These are phyloP conservation scores for Dissophora globulifera DNA, from an alignment of 192 early-diverging fungal species.

Conservation along the genomic window DNA sequence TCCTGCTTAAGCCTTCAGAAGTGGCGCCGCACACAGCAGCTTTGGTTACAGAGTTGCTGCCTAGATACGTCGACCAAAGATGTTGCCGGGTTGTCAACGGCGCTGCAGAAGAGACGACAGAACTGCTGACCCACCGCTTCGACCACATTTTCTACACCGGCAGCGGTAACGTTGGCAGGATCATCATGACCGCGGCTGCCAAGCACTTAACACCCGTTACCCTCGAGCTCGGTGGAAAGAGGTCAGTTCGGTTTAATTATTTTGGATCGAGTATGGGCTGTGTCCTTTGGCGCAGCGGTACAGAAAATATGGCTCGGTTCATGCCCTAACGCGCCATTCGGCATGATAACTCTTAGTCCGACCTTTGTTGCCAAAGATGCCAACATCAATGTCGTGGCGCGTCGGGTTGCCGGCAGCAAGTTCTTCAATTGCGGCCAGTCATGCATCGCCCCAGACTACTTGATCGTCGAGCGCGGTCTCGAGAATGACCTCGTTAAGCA, in stretches of 20 bases:
- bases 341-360: too few relatives aligned
- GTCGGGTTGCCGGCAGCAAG: conserved; percentile 85
- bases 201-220: conserved; percentile 89
- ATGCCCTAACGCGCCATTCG: too few relatives aligned
- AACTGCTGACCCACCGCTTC: conserved; percentile 79
- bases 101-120: conserved; percentile 76
- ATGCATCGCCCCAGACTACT: conserved; percentile 83
- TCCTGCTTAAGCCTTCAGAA: conserved; percentile 89
- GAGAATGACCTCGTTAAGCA: conserved; percentile 61
- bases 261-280: too few relatives aligned
- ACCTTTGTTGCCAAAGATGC: conserved; percentile 72
- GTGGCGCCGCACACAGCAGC: conserved; percentile 71
- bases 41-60: conserved; percentile 70
- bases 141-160: conserved; percentile 98
- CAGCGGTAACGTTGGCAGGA: conserved; percentile 78
- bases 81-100: conserved; percentile 81
- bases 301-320: too few relatives aligned
- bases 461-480: conserved; percentile 64
- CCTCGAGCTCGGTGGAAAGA: conserved; percentile 96
- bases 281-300: too few relatives aligned
- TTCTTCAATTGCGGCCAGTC: conserved; percentile 89
- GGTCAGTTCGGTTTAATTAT: conserved; percentile 31
- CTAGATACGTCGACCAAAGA: conserved; percentile 77
- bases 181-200: conserved; percentile 86
- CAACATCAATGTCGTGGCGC: conserved; percentile 72